phyloP scores from a whole-genome alignment of 2,329 filamentous ascomycete genomes.

The Thielaviopsis euricoi region DNA sequence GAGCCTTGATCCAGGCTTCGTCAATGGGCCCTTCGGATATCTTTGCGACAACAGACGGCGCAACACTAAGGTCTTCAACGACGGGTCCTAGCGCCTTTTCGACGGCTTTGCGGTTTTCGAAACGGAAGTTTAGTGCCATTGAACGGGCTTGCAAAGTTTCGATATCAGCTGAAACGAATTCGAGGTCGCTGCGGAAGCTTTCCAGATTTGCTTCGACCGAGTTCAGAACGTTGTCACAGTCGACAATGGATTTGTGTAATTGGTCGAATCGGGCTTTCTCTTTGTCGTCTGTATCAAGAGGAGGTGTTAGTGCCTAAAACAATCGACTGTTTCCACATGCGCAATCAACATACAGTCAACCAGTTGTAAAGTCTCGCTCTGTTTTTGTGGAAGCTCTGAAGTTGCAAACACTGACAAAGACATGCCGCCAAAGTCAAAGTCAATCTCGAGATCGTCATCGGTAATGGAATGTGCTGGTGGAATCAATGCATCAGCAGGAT shows the following conservation, averaged over 20 bases:
- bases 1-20: conserved; percentile 67
- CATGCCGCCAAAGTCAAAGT: conserved; percentile 64
- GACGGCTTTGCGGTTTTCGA: conserved; percentile 79
- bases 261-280: conserved; percentile 80
- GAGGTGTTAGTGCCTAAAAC: conserved; percentile 13
- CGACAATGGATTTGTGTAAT: conserved; percentile 71
- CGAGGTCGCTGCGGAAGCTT: conserved; percentile 85
- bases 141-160: conserved; percentile 84
- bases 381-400: conserved; percentile 14
- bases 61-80: conserved; percentile 81
- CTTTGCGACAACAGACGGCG: conserved; percentile 66
- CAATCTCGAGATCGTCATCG: conserved; percentile 40
- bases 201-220: conserved; percentile 87
- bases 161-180: conserved; percentile 83
- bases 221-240: conserved; percentile 83
- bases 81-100: conserved; percentile 76
- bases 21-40: conserved; percentile 84
- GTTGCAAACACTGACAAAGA: conserved; percentile 56
- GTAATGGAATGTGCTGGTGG: conserved; percentile 38
- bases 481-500: neutral
- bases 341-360: conserved; percentile 7
- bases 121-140: conserved; percentile 59
- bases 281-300: conserved; percentile 42
- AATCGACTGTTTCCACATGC: neutral
- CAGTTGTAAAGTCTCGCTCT: neutral